phyloP scores from a whole-genome alignment of 1,284 basidiomycete genomes.

The Ustilago shanxiensis region DNA sequence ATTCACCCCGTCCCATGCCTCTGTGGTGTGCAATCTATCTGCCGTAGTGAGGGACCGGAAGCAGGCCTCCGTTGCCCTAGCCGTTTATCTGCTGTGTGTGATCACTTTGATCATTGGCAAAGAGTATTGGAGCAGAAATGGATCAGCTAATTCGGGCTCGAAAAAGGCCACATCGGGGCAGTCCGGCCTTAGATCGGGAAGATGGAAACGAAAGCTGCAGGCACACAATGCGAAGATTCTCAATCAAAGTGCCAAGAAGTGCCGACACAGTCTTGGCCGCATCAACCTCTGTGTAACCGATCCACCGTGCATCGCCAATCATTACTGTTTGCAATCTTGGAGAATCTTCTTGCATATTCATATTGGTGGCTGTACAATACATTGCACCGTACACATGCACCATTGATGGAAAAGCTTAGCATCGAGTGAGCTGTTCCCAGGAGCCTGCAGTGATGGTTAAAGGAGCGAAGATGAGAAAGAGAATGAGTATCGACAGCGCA shows the following conservation, averaged over 20 bases:
- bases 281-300: not conserved
- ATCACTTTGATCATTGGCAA: too few species aligned
- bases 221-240: slow-evolving; percentile 7
- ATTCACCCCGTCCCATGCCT: too few species aligned
- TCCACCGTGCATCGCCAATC: not conserved
- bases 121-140: not conserved
- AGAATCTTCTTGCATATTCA: not conserved
- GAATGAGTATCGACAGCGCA: not conserved
- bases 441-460: not conserved
- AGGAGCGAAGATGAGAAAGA: not conserved
- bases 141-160: slow-evolving; percentile 1
- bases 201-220: not conserved
- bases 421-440: not conserved
- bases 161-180: not conserved
- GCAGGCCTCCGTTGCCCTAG: too few species aligned
- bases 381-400: not conserved
- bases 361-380: slow-evolving; percentile 1
- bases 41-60: too few species aligned
- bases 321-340: not conserved
- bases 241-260: slow-evolving; percentile 7
- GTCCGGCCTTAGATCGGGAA: not conserved
- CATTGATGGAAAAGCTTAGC: not conserved
- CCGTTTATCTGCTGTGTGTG: too few species aligned
- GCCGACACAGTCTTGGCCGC: not conserved
- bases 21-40: too few species aligned